These are phyloP conservation scores for Dentiscutata heterogama DNA, from an alignment of 371 early-diverging fungal genomes.

Conservation along the genomic window DNA sequence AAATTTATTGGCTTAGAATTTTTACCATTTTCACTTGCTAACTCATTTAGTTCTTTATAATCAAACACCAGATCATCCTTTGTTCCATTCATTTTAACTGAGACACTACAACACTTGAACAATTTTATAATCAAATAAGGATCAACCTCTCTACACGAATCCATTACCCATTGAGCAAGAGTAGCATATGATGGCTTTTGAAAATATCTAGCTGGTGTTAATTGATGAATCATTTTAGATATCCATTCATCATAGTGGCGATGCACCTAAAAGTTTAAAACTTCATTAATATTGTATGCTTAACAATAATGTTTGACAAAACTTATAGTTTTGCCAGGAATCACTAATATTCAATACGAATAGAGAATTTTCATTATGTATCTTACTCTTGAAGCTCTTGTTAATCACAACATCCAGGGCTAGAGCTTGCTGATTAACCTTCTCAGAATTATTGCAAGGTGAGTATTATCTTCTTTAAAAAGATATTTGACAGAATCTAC, in stretches of 20 bases:
- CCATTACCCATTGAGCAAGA: not conserved
- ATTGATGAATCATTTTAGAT: not conserved
- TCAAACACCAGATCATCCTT: slow-evolving; percentile 9
- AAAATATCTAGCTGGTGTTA: not conserved
- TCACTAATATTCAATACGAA: no score
- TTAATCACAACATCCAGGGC: slow-evolving; percentile 14
- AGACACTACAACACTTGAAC: slow-evolving; percentile 30
- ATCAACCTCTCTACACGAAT: not conserved
- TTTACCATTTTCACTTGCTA: not conserved
- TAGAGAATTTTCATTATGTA: no score
- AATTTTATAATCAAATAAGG: not conserved
- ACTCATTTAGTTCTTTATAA: not conserved
- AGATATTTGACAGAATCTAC: not conserved
- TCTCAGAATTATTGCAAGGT: not conserved
- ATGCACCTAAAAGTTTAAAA: not conserved
- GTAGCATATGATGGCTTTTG: not conserved
- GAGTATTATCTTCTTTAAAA: not conserved
- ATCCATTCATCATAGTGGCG: not conserved
- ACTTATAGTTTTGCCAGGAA: no score
- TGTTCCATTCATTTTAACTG: slow-evolving; percentile 20
- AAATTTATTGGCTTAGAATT: not conserved
- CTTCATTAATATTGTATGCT: not conserved
- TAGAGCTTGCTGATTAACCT: not conserved
- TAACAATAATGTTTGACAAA: not conserved
- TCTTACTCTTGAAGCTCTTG: not conserved